phyloP scores from a whole-genome alignment of 179 eudicot genomes.

The Nepenthes alata region DNA sequence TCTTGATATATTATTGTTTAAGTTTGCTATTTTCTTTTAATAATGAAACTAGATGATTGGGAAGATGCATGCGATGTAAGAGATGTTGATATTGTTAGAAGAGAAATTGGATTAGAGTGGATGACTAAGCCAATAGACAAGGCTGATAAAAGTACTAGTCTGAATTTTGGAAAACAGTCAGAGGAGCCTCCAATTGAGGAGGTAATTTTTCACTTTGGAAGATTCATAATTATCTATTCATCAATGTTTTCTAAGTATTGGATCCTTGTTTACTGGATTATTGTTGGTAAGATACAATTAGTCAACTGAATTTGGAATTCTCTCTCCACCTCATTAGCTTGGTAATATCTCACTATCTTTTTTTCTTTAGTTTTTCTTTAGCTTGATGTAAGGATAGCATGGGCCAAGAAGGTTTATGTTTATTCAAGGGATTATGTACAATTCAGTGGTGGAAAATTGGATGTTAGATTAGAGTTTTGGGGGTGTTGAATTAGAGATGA shows the following conservation, averaged over 20 bases:
- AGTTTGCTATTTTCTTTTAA: background rate
- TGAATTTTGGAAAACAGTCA: slow-evolving; percentile 16
- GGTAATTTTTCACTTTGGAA: slow-evolving; percentile 23
- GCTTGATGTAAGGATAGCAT: no score
- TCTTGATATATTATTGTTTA: background rate
- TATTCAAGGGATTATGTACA: no score
- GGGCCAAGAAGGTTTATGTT: no score
- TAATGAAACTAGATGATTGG: slow-evolving; percentile 20
- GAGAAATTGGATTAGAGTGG: slow-evolving; percentile 89
- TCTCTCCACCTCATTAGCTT: no score
- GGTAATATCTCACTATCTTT: no score
- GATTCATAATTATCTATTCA: background rate
- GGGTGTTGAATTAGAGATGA: no score
- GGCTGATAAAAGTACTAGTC: slow-evolving; percentile 15
- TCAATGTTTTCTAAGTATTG: no score
- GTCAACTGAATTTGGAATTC: no score
- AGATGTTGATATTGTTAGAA: slow-evolving; percentile 34
- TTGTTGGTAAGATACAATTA: no score
- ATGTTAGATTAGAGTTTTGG: no score
- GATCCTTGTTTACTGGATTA: background rate
- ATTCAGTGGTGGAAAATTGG: no score
- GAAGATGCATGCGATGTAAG: slow-evolving; percentile 16
- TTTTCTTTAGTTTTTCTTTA: no score
- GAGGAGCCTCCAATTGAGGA: slow-evolving; percentile 49
- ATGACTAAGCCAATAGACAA: slow-evolving; percentile 67